Evolutionary conservation across 2,329 filamentous ascomycete species (phyloP).

Genomic region (Curvularia verruculosa): DNA sequence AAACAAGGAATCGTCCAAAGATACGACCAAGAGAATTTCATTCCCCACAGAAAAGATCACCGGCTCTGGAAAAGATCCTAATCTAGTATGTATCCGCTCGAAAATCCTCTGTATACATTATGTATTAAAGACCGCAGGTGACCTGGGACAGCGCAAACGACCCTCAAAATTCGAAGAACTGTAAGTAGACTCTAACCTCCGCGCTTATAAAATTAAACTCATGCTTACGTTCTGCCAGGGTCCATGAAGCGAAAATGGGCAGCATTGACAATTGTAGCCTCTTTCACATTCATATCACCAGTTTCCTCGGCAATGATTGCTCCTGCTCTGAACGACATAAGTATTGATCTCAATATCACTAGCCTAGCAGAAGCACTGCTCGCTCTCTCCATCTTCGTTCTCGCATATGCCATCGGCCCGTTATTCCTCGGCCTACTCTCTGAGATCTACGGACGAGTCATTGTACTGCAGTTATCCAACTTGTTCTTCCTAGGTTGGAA

Average conservation of each 20-base stretch:
- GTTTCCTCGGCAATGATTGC: slow-evolving; percentile 50
- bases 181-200: background rate
- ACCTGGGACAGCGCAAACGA: slow-evolving; percentile 56
- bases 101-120: background rate
- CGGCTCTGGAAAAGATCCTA: slow-evolving; percentile 39
- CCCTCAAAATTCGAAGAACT: slow-evolving; percentile 50
- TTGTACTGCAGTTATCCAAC: slow-evolving; percentile 47
- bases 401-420: slow-evolving; percentile 50
- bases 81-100: slow-evolving; percentile 32
- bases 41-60: slow-evolving; percentile 31
- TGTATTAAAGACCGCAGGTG: slow-evolving; percentile 37
- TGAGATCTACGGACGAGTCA: slow-evolving; percentile 48
- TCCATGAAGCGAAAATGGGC: slow-evolving; percentile 52
- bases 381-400: slow-evolving; percentile 49
- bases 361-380: slow-evolving; percentile 40
- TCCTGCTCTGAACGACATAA: slow-evolving; percentile 43
- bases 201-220: background rate
- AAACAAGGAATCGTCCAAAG: slow-evolving; percentile 37
- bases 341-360: slow-evolving; percentile 44
- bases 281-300: slow-evolving; percentile 51
- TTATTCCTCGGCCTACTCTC: slow-evolving; percentile 48
- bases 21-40: slow-evolving; percentile 35
- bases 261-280: slow-evolving; percentile 52
- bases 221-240: background rate
- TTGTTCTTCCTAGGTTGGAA: slow-evolving; percentile 51